These are phyloP conservation scores for Ophiostoma sp. DNA, from an alignment of 2,329 filamentous ascomycete genomes.

Conservation along the genomic window DNA sequence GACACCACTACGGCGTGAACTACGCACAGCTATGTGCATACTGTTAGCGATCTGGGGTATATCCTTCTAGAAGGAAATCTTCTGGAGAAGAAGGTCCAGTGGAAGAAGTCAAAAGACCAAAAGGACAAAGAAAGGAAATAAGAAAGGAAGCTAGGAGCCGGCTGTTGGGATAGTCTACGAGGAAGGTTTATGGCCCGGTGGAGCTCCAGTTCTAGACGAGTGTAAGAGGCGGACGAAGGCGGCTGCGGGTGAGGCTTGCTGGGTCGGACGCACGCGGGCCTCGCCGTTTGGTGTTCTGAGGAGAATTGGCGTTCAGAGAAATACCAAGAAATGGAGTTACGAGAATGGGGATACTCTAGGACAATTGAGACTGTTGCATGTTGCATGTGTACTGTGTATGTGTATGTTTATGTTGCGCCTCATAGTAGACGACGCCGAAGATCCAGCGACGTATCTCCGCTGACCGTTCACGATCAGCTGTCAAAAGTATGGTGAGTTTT, in stretches of 20 bases:
- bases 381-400: not conserved
- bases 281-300: not conserved
- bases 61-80: not conserved
- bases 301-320: not conserved
- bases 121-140: not conserved
- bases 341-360: not conserved
- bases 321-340: not conserved
- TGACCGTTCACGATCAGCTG: constrained; percentile 4
- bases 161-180: not conserved
- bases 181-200: not conserved
- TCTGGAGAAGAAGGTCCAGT: not conserved
- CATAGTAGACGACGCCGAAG: not conserved
- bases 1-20: not conserved
- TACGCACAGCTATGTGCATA: not conserved
- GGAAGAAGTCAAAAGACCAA: not conserved
- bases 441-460: not conserved
- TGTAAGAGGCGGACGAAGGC: not conserved
- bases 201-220: not conserved
- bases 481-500: not conserved
- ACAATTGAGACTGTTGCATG: not conserved
- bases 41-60: not conserved
- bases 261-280: not conserved
- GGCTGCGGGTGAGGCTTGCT: not conserved
- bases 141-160: not conserved
- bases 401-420: not conserved